A percentile compares a stretch with the other conserved stretches of the same genome.
Conservation (phyloP, 1,284 basidiomycete genomes). For the Chiua sp. region DNA sequence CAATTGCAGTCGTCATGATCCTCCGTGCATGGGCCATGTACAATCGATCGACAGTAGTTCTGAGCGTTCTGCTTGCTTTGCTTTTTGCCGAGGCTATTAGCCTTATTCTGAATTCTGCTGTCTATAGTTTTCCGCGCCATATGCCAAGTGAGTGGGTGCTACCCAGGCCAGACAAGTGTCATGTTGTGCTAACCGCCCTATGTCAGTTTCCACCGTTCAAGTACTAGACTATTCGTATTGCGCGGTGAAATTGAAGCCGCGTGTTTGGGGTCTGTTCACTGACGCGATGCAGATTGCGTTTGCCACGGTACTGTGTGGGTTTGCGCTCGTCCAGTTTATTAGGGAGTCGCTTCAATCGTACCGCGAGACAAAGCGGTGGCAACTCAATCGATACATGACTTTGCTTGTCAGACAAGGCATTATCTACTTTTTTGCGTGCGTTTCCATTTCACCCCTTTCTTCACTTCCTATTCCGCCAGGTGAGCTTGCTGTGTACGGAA, state of each 20-base stretch:
- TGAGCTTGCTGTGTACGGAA: background rate
- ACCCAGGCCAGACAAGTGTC: background rate
- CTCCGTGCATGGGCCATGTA: slow-evolving; percentile 11
- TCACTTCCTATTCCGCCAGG: too few relatives aligned
- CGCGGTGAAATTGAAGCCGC: background rate
- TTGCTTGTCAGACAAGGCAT: slow-evolving; percentile 7
- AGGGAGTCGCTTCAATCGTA: background rate
- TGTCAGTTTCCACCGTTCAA: background rate
- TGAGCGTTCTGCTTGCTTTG: background rate
- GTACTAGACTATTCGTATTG: background rate
- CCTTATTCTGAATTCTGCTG: background rate
- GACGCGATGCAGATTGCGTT: background rate
- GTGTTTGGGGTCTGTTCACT: background rate
- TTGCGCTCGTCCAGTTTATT: slow-evolving; percentile 11
- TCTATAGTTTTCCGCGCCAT: background rate
- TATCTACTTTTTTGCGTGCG: slow-evolving; percentile 17
- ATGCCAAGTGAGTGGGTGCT: background rate
- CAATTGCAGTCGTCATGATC: slow-evolving; percentile 19
- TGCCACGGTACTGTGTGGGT: slow-evolving; percentile 6
- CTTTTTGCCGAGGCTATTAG: background rate
- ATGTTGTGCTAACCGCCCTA: background rate
- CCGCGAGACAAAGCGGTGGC: background rate
- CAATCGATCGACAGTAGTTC: background rate
- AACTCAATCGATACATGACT: background rate
- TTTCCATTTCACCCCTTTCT: background rate